phyloP scores from a whole-genome alignment of 139 green algal species.

The Micromonas commoda region DNA sequence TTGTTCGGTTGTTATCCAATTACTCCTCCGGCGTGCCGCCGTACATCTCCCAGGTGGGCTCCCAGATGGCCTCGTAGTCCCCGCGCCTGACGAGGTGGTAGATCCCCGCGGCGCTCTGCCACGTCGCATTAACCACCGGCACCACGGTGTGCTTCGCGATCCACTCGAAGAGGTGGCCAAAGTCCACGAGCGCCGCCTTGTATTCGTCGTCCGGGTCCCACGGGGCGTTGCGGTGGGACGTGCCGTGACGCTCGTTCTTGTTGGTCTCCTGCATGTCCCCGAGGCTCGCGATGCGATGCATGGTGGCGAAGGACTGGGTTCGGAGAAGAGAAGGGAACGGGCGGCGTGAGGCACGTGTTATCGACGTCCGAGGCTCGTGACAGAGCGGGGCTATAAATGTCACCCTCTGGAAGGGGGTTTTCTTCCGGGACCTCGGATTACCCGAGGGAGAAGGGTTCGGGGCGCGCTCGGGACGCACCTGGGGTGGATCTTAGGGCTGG shows the following conservation, averaged over 20 bases:
- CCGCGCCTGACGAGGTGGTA: background rate
- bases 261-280: background rate
- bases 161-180: background rate
- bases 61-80: background rate
- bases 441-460: no score
- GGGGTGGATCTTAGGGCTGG: no score
- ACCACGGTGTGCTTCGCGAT: background rate
- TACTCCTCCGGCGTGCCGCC: background rate
- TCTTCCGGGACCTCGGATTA: no score
- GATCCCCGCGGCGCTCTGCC: background rate
- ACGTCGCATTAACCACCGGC: background rate
- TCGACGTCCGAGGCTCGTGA: no score
- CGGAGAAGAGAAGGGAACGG: no score
- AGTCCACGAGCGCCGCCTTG: background rate
- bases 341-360: no score
- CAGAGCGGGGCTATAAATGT: no score
- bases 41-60: background rate
- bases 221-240: no score
- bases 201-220: background rate
- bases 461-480: no score
- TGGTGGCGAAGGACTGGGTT: background rate
- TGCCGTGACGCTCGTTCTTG: background rate
- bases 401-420: no score
- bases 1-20: no score
- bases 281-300: background rate